Conservation (phyloP, 176 grass and related monocot genomes). For the Microstegium vimineum region DNA sequence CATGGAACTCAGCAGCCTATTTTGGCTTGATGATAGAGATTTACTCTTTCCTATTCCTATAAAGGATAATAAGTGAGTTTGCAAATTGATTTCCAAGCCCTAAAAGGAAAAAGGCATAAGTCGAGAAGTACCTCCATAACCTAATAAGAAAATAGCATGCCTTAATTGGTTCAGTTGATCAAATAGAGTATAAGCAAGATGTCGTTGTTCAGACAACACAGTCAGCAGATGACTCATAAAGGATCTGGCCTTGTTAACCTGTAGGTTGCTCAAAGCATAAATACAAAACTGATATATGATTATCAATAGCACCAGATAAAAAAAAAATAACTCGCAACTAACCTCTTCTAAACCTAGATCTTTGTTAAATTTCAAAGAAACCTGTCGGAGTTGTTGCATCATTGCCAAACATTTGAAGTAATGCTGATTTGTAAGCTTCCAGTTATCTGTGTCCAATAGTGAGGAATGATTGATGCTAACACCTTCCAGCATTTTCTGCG, state of each 20-base stretch:
- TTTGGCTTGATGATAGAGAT: conserved; percentile 54
- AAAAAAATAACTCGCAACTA: conserved; percentile 12
- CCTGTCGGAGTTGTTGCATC: conserved; percentile 64
- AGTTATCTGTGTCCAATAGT: conserved; percentile 43
- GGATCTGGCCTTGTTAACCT: conserved; percentile 71
- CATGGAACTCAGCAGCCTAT: conserved; percentile 59
- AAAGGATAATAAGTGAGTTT: conserved; percentile 19
- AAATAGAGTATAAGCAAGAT: conserved; percentile 58
- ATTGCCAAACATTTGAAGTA: conserved; percentile 79
- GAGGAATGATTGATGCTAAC: conserved; percentile 17
- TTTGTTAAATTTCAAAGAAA: conserved; percentile 80
- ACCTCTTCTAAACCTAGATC: conserved; percentile 82
- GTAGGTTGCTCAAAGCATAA: conserved; percentile 40
- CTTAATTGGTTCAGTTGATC: conserved; percentile 44
- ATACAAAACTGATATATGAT: conserved; percentile 1
- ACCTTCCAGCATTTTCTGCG: conserved; percentile 36
- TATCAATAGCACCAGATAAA: neutral
- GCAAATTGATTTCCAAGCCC: neutral
- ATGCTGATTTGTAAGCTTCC: conserved; percentile 62
- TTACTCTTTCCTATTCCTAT: conserved; percentile 42
- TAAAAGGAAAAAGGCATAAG: neutral
- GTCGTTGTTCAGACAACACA: conserved; percentile 70
- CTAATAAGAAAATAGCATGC: conserved; percentile 45
- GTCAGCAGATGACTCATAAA: conserved; percentile 78
- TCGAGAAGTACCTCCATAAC: conserved; percentile 51